A percentile compares a stretch with the other conserved stretches of the same genome.
phyloP scores from a whole-genome alignment of 345 rosid species.

The Turnera subulata region DNA sequence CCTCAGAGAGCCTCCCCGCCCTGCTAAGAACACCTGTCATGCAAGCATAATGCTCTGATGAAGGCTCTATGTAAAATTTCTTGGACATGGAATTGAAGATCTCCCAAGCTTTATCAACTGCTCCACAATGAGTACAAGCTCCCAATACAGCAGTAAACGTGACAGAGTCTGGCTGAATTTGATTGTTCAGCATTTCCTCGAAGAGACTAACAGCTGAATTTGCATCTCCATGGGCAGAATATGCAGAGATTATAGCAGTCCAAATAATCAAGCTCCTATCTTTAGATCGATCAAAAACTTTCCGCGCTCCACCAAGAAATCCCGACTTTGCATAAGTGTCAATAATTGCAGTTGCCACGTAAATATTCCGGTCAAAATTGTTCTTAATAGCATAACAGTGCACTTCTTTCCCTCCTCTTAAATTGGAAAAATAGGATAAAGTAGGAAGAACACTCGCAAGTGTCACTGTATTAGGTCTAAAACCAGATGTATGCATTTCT shows the following conservation, averaged over 20 bases:
- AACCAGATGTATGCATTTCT: conserved; percentile 54
- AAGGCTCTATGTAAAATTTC: conserved; percentile 44
- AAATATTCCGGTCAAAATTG: conserved; percentile 42
- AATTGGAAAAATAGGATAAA: conserved; percentile 44
- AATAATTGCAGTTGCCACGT: conserved; percentile 63
- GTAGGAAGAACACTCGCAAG: conserved; percentile 66
- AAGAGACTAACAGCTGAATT: conserved; percentile 44
- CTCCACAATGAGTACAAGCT: conserved; percentile 73
- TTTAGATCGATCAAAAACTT: conserved; percentile 50
- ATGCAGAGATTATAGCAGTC: conserved; percentile 80
- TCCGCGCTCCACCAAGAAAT: conserved; percentile 50
- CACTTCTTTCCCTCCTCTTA: conserved; percentile 72
- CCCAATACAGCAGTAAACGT: conserved; percentile 69
- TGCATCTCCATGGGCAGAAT: conserved; percentile 73
- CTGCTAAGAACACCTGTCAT: conserved; percentile 73
- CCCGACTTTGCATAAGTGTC: conserved; percentile 76
- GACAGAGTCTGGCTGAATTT: conserved; percentile 63
- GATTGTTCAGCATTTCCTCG: conserved; percentile 46
- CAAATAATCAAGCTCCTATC: conserved; percentile 66
- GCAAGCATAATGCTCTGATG: conserved; percentile 81
- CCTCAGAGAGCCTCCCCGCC: conserved; percentile 67
- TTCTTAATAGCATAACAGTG: conserved; percentile 66
- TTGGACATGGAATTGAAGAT: conserved; percentile 53
- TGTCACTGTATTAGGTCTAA: conserved; percentile 58
- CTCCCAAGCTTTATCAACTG: conserved; percentile 50